These are phyloP conservation scores for Warburgia ugandensis DNA, from an alignment of 164 flowering plant species.

Conservation along the genomic window DNA sequence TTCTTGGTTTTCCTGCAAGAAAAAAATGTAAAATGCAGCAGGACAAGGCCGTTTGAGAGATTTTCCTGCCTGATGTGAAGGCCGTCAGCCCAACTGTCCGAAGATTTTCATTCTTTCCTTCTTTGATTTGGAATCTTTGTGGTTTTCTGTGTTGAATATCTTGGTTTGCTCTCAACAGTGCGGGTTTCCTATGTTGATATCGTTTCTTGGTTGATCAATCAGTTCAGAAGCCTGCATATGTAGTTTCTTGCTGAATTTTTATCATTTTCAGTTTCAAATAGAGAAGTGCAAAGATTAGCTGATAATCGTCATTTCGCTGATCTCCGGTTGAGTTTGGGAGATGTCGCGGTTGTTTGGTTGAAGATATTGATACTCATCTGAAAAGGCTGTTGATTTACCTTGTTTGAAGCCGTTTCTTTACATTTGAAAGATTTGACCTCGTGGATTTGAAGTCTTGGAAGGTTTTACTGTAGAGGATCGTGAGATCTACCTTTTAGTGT, in stretches of 20 bases:
- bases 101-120: not conserved
- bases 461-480: not conserved
- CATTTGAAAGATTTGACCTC: constrained; percentile 5
- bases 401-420: not conserved
- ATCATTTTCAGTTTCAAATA: not conserved
- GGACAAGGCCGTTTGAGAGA: not conserved
- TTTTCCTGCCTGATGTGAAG: not conserved
- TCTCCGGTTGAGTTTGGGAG: too few species aligned
- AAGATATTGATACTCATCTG: too few species aligned
- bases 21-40: not conserved
- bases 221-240: too few species aligned
- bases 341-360: too few species aligned
- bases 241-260: not conserved
- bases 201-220: too few species aligned
- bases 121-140: not conserved
- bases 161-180: too few species aligned
- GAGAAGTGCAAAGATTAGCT: not conserved
- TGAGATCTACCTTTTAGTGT: not conserved
- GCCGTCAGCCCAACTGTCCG: not conserved
- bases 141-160: too few species aligned
- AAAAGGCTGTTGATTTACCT: not conserved
- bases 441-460: constrained; percentile 14
- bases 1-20: not conserved
- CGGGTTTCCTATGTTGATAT: too few species aligned
- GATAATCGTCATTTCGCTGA: not conserved